These are phyloP conservation scores for Citrus cavaleriei DNA, from an alignment of 345 rosid genomes.

Conservation along the genomic window DNA sequence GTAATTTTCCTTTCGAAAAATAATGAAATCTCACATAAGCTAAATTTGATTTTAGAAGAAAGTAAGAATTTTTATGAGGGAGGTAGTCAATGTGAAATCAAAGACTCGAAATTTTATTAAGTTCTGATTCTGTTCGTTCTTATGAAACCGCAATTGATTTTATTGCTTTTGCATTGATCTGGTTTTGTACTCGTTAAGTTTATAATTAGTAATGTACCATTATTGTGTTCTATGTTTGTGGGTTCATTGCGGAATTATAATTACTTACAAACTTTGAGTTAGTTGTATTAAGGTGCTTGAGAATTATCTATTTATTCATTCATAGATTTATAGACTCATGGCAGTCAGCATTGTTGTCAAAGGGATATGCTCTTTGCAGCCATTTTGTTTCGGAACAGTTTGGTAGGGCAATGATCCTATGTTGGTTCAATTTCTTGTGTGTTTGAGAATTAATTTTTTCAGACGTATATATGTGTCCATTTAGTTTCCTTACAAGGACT, in stretches of 20 bases:
- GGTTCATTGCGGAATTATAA: not conserved
- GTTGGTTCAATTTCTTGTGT: not conserved
- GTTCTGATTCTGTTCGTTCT: not conserved
- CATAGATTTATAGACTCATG: not conserved
- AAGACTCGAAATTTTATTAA: not conserved
- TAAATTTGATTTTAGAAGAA: no score
- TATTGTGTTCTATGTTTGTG: not conserved
- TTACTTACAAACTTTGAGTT: not conserved
- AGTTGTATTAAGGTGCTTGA: not conserved
- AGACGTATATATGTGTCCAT: no score
- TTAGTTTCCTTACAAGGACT: not conserved
- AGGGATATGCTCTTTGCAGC: not conserved
- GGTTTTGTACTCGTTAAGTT: not conserved
- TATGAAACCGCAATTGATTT: not conserved
- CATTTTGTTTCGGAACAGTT: not conserved
- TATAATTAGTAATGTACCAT: not conserved
- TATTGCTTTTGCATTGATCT: conserved; percentile 5
- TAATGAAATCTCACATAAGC: not conserved
- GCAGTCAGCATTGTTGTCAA: not conserved
- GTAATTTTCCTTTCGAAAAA: not conserved
- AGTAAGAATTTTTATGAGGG: not conserved
- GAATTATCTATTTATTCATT: not conserved
- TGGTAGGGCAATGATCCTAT: not conserved
- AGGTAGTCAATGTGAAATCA: not conserved
- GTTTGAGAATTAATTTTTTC: not conserved